phyloP scores from a whole-genome alignment of 148 eudicot genomes.

The Camellia japonica region DNA sequence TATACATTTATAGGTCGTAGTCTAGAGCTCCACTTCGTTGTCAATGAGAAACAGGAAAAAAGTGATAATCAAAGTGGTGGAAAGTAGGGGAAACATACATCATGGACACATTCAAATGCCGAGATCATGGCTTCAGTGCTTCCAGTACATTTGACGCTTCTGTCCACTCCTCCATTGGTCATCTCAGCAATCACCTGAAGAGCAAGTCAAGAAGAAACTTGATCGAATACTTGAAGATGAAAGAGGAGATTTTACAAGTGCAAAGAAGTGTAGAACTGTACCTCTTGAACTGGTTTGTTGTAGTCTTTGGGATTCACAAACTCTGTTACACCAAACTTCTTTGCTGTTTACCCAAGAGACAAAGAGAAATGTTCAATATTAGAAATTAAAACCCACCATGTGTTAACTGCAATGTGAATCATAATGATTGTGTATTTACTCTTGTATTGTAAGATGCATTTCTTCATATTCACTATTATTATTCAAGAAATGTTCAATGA shows the following conservation, averaged over 20 bases:
- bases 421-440: neutral
- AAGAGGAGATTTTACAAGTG: neutral
- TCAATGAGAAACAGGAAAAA: too few relatives aligned
- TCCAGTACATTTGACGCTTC: conserved; percentile 70
- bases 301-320: conserved; percentile 72
- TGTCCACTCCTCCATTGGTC: conserved; percentile 76
- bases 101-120: conserved; percentile 88
- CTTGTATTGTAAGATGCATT: too few relatives aligned
- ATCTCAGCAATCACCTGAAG: conserved; percentile 56
- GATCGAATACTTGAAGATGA: neutral
- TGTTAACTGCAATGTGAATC: neutral
- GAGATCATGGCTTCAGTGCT: conserved; percentile 70
- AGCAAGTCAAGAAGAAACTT: neutral
- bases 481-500: too few relatives aligned
- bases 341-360: conserved; percentile 39
- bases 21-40: too few relatives aligned
- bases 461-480: too few relatives aligned
- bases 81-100: neutral
- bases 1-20: too few relatives aligned
- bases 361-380: neutral
- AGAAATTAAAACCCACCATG: neutral
- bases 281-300: conserved; percentile 65
- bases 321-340: conserved; percentile 70
- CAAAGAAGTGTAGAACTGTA: neutral
- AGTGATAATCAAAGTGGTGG: too few relatives aligned